Percentiles rank a stretch among this genome's conserved stretches.
Evolutionary conservation across 306 rosid species (phyloP).

Genomic region (Vicia faba): DNA sequence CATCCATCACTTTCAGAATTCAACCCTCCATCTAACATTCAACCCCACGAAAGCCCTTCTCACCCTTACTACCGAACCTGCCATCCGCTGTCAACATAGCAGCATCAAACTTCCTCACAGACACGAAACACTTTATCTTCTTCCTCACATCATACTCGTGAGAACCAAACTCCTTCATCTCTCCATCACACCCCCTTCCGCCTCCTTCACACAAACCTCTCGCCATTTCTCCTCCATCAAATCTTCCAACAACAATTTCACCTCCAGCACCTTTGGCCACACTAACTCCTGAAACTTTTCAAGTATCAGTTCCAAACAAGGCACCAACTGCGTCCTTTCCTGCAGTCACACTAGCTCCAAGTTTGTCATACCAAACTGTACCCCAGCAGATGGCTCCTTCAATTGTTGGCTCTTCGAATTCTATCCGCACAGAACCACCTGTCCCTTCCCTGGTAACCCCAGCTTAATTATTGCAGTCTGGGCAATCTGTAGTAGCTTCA

Average conservation of each 20-base stretch:
- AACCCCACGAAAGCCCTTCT: too few relatives aligned
- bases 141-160: too few relatives aligned
- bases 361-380: slow-evolving; percentile 53
- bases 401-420: slow-evolving; percentile 55
- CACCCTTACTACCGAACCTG: too few relatives aligned
- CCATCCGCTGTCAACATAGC: too few relatives aligned
- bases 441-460: slow-evolving; percentile 80
- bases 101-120: too few relatives aligned
- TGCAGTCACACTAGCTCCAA: slow-evolving; percentile 43
- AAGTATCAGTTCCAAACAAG: slow-evolving; percentile 56
- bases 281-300: slow-evolving; percentile 58
- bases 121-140: too few relatives aligned
- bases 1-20: too few relatives aligned
- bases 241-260: slow-evolving; percentile 48
- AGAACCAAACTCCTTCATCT: too few relatives aligned
- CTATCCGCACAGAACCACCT: too few relatives aligned
- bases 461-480: slow-evolving; percentile 74
- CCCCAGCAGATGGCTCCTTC: slow-evolving; percentile 54
- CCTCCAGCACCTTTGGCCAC: slow-evolving; percentile 49
- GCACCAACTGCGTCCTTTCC: slow-evolving; percentile 44
- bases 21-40: too few relatives aligned
- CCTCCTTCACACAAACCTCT: too few relatives aligned
- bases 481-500: slow-evolving; percentile 51
- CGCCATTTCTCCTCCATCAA: slow-evolving; percentile 36
- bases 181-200: too few relatives aligned